Conservation (phyloP, 1,139 yeast species). For the Geotrichum aggregatum region DNA sequence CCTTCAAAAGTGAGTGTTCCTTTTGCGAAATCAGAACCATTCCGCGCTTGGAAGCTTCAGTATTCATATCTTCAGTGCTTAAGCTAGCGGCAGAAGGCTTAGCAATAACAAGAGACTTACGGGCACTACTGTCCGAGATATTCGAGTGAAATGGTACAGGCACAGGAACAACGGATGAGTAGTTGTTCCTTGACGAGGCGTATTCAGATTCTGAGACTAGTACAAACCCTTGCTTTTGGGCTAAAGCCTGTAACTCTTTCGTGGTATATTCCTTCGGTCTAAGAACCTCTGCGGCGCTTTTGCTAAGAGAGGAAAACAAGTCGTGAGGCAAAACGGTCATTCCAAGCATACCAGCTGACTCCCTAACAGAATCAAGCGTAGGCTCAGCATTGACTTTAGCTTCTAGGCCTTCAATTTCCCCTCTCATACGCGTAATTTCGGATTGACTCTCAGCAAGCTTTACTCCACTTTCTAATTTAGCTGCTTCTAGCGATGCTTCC, state of each 20-base stretch:
- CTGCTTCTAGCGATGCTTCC: neutral
- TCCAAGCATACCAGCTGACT: conserved; percentile 15
- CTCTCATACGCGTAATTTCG: conserved; percentile 8
- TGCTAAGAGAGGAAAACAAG: conserved; percentile 16
- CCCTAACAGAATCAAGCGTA: conserved; percentile 17
- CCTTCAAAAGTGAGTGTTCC: conserved; percentile 18
- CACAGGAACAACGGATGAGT: conserved; percentile 22
- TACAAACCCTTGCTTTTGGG: conserved; percentile 18
- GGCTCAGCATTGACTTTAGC: conserved; percentile 14
- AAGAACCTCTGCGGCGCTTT: conserved; percentile 15
- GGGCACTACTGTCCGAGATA: conserved; percentile 8
- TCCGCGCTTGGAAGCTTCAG: conserved; percentile 21
- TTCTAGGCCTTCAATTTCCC: conserved; percentile 9
- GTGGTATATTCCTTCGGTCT: conserved; percentile 14
- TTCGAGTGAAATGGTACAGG: conserved; percentile 14
- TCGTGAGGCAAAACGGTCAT: conserved; percentile 20
- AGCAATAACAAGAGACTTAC: conserved; percentile 8
- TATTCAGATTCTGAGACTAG: conserved; percentile 21
- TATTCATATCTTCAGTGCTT: conserved; percentile 16
- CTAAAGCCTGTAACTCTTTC: conserved; percentile 11
- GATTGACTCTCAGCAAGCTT: conserved; percentile 2
- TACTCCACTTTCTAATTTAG: neutral
- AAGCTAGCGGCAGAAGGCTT: conserved; percentile 3
- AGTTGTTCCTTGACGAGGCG: conserved; percentile 15
- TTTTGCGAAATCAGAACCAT: conserved; percentile 21